Percentiles rank a stretch among this genome's conserved stretches.
Conservation (phyloP, 2,329 filamentous ascomycete genomes). For the Coniella lustricola region DNA sequence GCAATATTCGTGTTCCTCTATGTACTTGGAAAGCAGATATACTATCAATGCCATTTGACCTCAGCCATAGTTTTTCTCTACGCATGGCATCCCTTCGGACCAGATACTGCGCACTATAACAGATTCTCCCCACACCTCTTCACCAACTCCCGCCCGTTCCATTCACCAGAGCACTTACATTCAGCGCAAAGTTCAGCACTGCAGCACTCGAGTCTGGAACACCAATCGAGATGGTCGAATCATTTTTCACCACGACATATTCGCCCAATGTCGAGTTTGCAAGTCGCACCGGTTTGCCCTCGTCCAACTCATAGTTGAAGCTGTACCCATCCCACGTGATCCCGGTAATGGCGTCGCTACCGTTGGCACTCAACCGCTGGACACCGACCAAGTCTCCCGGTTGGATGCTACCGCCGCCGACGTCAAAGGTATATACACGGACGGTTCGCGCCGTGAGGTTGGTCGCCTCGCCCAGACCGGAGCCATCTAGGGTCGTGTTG, state of each 20-base stretch:
- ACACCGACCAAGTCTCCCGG: constrained; percentile 28
- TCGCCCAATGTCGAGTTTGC: constrained; percentile 46
- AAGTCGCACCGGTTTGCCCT: constrained; percentile 45
- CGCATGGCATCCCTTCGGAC: too few species aligned
- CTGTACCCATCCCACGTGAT: constrained; percentile 56
- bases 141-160: neutral
- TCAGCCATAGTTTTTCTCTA: too few species aligned
- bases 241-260: constrained; percentile 23
- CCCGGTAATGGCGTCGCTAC: constrained; percentile 55
- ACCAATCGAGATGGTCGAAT: constrained; percentile 19
- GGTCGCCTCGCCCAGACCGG: constrained; percentile 20
- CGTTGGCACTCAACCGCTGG: constrained; percentile 49
- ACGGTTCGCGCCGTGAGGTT: constrained; percentile 24
- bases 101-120: too few species aligned
- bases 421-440: constrained; percentile 35
- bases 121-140: neutral
- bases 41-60: too few species aligned
- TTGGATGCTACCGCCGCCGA: constrained; percentile 24
- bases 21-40: too few species aligned
- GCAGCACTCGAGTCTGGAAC: constrained; percentile 38
- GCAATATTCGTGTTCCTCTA: too few species aligned
- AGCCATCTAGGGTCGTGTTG: constrained; percentile 48
- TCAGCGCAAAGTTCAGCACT: constrained; percentile 26
- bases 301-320: constrained; percentile 52
- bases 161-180: neutral